Conservation (phyloP, 1,284 basidiomycete genomes). For the Ceratorhiza oryzae-sativae region DNA sequence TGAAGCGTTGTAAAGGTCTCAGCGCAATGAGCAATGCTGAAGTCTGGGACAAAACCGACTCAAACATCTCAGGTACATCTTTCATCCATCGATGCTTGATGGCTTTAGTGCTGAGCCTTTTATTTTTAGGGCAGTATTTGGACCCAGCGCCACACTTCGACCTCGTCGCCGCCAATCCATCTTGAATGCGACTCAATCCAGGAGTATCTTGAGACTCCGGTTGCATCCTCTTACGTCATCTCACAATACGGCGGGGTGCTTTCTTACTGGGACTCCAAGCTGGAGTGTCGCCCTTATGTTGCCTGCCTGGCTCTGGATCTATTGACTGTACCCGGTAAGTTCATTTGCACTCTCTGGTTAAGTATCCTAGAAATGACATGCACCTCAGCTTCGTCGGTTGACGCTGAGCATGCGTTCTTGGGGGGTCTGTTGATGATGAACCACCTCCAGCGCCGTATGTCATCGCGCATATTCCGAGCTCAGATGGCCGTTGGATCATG, state of each 20-base stretch:
- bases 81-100: neutral
- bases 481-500: slow-evolving; percentile 16
- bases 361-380: neutral
- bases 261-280: neutral
- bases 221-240: neutral
- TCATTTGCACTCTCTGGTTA: neutral
- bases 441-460: slow-evolving; percentile 7
- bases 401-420: slow-evolving; percentile 8
- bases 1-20: slow-evolving; percentile 15
- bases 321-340: slow-evolving; percentile 7
- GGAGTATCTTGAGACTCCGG: slow-evolving; percentile 2
- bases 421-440: slow-evolving; percentile 20
- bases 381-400: neutral
- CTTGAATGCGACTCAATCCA: neutral
- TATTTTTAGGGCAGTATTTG: slow-evolving; percentile 14
- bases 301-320: slow-evolving; percentile 14
- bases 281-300: neutral
- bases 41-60: neutral
- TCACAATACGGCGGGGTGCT: neutral
- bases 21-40: neutral
- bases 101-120: neutral
- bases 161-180: neutral
- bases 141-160: slow-evolving; percentile 22
- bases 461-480: neutral
- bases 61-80: neutral